phyloP scores from a whole-genome alignment of 768 basidiomycete species.

The Lactarius sanguifluus region DNA sequence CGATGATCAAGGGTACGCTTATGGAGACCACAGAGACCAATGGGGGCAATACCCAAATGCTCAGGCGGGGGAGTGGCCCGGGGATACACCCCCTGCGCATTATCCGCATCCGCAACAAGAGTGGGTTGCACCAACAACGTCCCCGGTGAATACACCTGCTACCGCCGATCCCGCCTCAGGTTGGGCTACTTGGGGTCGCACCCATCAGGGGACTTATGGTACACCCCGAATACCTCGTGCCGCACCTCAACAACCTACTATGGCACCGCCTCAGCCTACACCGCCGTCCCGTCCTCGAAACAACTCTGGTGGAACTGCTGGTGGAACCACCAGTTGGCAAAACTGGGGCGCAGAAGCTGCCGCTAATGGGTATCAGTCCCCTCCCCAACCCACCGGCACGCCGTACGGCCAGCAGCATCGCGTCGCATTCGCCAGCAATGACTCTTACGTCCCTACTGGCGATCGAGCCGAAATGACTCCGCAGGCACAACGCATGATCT shows the following conservation, averaged over 20 bases:
- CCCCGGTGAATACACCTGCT: not conserved
- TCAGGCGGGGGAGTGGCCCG: conserved; percentile 5
- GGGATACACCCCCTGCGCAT: conserved; percentile 1
- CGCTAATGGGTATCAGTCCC: conserved; percentile 10
- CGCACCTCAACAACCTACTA: conserved; percentile 5
- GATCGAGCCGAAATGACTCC: conserved; percentile 14
- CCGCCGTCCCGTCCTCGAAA: conserved; percentile 6
- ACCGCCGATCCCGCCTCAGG: not conserved
- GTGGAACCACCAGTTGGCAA: conserved; percentile 16
- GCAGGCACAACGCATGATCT: conserved; percentile 20
- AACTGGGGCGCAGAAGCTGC: conserved; percentile 26
- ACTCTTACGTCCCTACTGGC: conserved; percentile 15
- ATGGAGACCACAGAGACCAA: conserved; percentile 6
- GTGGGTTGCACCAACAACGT: not conserved
- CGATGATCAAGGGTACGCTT: conserved; percentile 15
- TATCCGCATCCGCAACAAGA: conserved; percentile 21
- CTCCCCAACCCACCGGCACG: not conserved
- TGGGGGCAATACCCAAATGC: conserved; percentile 13
- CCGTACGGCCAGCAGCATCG: conserved; percentile 13
- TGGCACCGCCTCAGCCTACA: conserved; percentile 6
- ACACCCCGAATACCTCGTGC: not conserved
- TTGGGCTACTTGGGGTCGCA: conserved; percentile 9
- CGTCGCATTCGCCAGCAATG: conserved; percentile 19
- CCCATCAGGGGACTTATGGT: conserved; percentile 9
- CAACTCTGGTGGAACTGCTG: conserved; percentile 5